A percentile compares a stretch with the other conserved stretches of the same genome.
Evolutionary conservation across 441 rosid species (phyloP).

Genomic region (Macaranga tanarius): DNA sequence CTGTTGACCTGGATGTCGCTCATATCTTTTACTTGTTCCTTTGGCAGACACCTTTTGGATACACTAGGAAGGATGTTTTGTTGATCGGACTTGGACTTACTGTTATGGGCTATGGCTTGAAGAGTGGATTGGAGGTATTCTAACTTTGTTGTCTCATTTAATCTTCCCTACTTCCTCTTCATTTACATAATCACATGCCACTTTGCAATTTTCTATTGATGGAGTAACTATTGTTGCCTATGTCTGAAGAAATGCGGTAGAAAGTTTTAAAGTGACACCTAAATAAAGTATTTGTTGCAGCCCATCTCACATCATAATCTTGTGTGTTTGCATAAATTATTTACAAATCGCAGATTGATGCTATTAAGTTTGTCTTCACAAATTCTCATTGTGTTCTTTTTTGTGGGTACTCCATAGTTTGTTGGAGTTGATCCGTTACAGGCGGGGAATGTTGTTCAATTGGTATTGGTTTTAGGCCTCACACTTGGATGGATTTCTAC

Average conservation of each 20-base stretch:
- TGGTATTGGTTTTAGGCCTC: slow-evolving; percentile 77
- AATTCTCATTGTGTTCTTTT: not conserved
- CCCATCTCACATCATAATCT: not conserved
- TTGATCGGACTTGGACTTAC: slow-evolving; percentile 86
- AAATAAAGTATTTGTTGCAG: not conserved
- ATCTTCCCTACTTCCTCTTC: not conserved
- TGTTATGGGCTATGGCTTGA: slow-evolving; percentile 61
- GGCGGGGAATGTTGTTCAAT: slow-evolving; percentile 87
- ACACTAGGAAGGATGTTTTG: slow-evolving; percentile 82
- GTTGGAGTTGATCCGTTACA: slow-evolving; percentile 84
- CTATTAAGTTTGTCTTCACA: not conserved
- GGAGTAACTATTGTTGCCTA: not conserved
- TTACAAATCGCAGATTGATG: not conserved
- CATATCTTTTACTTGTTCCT: slow-evolving; percentile 20
- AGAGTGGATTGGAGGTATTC: slow-evolving; percentile 86
- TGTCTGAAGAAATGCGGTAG: not conserved
- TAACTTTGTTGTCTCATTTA: not conserved
- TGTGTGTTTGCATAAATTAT: not conserved
- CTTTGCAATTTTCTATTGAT: not conserved
- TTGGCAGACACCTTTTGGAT: slow-evolving; percentile 71
- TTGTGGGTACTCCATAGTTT: slow-evolving; percentile 44
- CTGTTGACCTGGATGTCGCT: slow-evolving; percentile 7
- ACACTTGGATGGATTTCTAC: slow-evolving; percentile 93
- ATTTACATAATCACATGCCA: not conserved
- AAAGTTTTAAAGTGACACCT: slow-evolving; percentile 1